phyloP scores from a whole-genome alignment of 306 rosid genomes.

The Rubus idaeus region DNA sequence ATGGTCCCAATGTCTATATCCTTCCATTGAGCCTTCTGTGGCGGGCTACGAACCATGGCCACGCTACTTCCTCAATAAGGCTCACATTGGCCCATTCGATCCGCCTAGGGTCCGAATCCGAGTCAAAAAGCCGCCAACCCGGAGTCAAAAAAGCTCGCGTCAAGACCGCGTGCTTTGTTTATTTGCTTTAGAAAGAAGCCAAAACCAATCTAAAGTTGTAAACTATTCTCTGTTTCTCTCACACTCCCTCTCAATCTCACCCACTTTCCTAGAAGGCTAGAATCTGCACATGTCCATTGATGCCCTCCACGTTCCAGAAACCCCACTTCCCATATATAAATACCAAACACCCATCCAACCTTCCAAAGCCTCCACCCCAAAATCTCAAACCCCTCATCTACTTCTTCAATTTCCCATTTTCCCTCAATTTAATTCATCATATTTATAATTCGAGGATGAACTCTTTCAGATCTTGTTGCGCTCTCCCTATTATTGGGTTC shows the following conservation, averaged over 20 bases:
- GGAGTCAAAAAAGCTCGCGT: constrained; percentile 23
- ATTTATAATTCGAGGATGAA: constrained; percentile 27
- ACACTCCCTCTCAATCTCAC: not conserved
- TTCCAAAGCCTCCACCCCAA: not conserved
- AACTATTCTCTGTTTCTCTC: not conserved
- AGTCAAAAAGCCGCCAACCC: constrained; percentile 36
- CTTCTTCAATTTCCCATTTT: not conserved
- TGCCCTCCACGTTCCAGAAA: constrained; percentile 1
- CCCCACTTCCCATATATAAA: constrained; percentile 23
- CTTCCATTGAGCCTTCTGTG: not conserved
- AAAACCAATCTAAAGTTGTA: constrained; percentile 8
- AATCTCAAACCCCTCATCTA: not conserved
- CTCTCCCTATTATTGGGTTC: constrained; percentile 41
- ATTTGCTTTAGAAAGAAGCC: not conserved
- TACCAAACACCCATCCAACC: not conserved
- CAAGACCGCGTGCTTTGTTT: constrained; percentile 30
- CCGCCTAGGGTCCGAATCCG: not conserved
- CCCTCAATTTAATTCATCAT: not conserved
- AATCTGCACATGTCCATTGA: constrained; percentile 6
- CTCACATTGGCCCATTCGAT: too few species aligned
- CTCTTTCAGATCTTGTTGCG: constrained; percentile 11
- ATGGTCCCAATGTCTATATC: not conserved
- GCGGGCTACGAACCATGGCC: constrained; percentile 5
- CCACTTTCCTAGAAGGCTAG: constrained; percentile 38
- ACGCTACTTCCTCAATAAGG: not conserved